Base-by-base conservation (phyloP, 129 eudicot genomes). In the Arctium lappa region DNA sequence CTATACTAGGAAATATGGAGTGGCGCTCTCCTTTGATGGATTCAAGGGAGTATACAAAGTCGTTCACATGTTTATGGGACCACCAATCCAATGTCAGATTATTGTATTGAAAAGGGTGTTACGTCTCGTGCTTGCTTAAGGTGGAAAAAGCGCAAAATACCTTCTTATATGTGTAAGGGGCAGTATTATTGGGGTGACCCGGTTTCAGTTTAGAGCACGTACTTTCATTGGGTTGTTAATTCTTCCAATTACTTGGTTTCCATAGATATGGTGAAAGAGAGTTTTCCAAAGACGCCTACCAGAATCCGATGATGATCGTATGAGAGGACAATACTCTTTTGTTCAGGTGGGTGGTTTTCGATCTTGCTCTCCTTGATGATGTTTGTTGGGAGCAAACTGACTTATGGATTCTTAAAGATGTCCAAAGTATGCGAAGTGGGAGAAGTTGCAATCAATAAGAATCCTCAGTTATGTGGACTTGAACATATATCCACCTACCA, bases 1-100 rank as follows among this genome's bases (percentile, higher is more conserved):
- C 36, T 33, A 32, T 36, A 44, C 44, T 22, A 40, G 48, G 11
- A 50, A 11, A 65, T 81, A 79, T 73, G 74, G 63, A n/a, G 18
- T 74, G 60, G 46, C 62, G 34, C 42, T 74, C 29, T 69, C 42
- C 15, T 81, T 73, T 73, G 79, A 73, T 81, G n/a, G 48, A 81
- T 60, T 73, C 32, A 73, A 32, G 3, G 46, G 69, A 29, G 39
- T 44, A n/a, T 69, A 69, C 60, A 46, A 79, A 48, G 37, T 44
- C 42, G 42, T 81, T 81, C 79, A 81, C 37, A 53, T 81, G 32
- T 81, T 34, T 62, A 70, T 13, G 63, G 79, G 74, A 5, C 69
- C 38, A 15, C 13, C 78, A 11, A 1, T 81, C 29, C 32, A 60
- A 12, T 81, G 79, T 62, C 56, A 81, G 62, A 38, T 81, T 11